Conservation (phyloP, 208 protist genomes). For the Leishmania martiniquensis region DNA sequence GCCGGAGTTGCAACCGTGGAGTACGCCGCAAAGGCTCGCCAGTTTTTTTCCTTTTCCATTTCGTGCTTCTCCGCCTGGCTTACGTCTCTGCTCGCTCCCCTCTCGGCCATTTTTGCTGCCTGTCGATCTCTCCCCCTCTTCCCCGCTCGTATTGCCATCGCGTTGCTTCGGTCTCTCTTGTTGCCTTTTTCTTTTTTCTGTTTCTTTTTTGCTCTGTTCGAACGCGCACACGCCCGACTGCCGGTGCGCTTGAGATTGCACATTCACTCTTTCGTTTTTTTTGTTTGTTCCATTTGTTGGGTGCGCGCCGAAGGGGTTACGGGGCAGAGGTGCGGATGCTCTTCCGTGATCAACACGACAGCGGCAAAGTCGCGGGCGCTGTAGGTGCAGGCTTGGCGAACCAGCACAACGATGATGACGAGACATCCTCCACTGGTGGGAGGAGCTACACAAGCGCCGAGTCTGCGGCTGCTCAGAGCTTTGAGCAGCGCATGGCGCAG, state of each 20-base stretch:
- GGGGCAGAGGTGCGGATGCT: constrained; percentile 8
- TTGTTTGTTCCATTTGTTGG: neutral
- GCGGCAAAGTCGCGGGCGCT: constrained; percentile 15
- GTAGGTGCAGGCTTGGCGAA: constrained; percentile 10
- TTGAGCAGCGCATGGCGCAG: constrained; percentile 45
- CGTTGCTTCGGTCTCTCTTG: too few relatives aligned
- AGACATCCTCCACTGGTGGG: constrained; percentile 22
- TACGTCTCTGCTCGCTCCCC: too few relatives aligned
- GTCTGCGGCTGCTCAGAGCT: constrained; percentile 33
- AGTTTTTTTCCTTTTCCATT: too few relatives aligned
- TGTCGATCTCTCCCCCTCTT: too few relatives aligned
- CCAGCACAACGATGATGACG: constrained; percentile 28
- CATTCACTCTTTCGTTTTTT: neutral
- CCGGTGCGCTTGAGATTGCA: neutral
- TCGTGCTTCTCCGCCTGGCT: too few relatives aligned
- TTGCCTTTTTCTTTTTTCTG: neutral
- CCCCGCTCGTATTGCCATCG: neutral
- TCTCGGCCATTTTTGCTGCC: too few relatives aligned
- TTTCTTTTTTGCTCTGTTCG: neutral
- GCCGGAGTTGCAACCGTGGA: too few relatives aligned
- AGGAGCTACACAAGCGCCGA: constrained; percentile 45
- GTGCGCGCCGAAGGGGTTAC: neutral
- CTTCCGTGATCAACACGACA: constrained; percentile 32
- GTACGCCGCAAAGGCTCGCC: too few relatives aligned
- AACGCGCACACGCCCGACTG: neutral